Evolutionary conservation across 1,284 basidiomycete genomes (phyloP).

Genomic region (Schizopora paradoxa): DNA sequence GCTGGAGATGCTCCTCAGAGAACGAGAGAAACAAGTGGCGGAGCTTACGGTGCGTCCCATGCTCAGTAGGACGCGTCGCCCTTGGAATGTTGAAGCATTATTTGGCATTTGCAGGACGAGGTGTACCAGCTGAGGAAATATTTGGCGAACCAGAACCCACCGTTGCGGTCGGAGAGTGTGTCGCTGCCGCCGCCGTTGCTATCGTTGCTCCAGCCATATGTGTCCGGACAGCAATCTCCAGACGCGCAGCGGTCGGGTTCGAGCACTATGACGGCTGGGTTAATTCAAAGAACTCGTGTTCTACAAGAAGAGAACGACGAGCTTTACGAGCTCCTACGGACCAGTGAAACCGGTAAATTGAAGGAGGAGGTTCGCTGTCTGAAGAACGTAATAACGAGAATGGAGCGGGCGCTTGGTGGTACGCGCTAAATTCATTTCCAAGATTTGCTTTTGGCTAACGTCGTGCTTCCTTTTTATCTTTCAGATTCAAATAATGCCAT

Average conservation of each 20-base stretch:
- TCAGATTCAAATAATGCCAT: constrained; percentile 72
- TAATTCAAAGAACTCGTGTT: constrained; percentile 62
- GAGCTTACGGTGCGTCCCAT: constrained; percentile 65
- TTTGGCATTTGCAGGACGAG: constrained; percentile 49
- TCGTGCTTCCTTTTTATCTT: constrained; percentile 7
- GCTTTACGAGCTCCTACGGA: constrained; percentile 63
- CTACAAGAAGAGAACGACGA: constrained; percentile 82
- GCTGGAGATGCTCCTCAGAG: constrained; percentile 65
- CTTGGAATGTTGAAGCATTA: not conserved
- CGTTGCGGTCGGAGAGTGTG: constrained; percentile 52
- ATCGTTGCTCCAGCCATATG: constrained; percentile 59
- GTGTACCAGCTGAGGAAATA: constrained; percentile 59
- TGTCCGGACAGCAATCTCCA: constrained; percentile 38
- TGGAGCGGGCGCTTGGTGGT: constrained; percentile 74
- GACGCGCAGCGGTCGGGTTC: constrained; percentile 37
- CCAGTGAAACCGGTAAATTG: constrained; percentile 64
- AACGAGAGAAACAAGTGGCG: constrained; percentile 63
- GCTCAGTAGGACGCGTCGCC: constrained; percentile 10
- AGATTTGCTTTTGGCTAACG: constrained; percentile 8
- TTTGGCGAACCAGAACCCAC: constrained; percentile 50
- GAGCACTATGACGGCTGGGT: constrained; percentile 59
- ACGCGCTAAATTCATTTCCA: constrained; percentile 20
- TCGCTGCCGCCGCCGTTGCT: constrained; percentile 64
- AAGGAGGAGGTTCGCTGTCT: constrained; percentile 75
- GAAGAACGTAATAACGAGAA: constrained; percentile 54